phyloP scores from a whole-genome alignment of 192 early-diverging fungal species.

The Diversispora eburnea region DNA sequence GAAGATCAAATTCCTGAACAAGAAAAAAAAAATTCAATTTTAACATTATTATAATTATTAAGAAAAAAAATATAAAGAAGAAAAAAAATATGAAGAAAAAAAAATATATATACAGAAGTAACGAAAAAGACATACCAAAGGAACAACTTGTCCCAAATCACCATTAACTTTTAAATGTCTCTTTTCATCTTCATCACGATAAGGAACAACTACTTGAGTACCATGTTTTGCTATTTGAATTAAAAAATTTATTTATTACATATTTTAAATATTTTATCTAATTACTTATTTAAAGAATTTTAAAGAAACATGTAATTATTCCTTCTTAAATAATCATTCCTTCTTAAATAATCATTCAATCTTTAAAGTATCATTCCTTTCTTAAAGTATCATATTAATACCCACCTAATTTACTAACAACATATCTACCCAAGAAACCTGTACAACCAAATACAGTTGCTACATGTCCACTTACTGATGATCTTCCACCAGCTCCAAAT shows the following conservation, averaged over 20 bases:
- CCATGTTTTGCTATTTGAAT: conserved; percentile 68
- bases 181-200: conserved; percentile 80
- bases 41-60: neutral
- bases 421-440: conserved; percentile 92
- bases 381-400: neutral
- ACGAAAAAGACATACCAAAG: conserved; percentile 49
- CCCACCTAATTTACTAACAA: conserved; percentile 86
- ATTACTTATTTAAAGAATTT: neutral
- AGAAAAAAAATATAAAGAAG: conserved; percentile 22
- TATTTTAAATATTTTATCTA: too few species aligned
- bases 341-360: too few species aligned
- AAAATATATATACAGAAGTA: too few species aligned
- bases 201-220: conserved; percentile 86
- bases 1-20: conserved; percentile 78
- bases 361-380: too few species aligned
- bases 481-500: conserved; percentile 69
- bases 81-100: neutral
- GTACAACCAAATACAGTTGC: conserved; percentile 95
- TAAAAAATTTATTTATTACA: neutral
- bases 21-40: neutral
- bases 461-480: conserved; percentile 78
- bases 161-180: conserved; percentile 90
- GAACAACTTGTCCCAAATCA: conserved; percentile 91
- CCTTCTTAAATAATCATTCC: too few species aligned
- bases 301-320: too few species aligned